Evolutionary conservation across 140 eudicot species (phyloP).

Genomic region (Ambrosia hybrid): DNA sequence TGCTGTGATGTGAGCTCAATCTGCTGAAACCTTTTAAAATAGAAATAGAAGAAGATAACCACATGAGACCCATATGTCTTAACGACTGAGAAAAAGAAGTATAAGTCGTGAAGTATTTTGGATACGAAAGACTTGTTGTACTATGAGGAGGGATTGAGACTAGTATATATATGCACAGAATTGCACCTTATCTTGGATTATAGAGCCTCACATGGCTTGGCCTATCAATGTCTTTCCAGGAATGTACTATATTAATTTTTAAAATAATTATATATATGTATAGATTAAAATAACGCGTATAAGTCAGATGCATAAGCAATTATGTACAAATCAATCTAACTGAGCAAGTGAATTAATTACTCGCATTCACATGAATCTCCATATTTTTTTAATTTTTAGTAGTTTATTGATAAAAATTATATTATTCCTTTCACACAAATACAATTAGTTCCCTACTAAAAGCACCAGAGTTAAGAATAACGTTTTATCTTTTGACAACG

Average conservation of each 20-base stretch:
- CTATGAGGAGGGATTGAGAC: background rate
- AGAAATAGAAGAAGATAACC: constrained; percentile 10
- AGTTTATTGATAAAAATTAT: background rate
- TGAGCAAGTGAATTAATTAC: background rate
- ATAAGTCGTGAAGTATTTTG: background rate
- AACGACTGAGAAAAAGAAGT: background rate
- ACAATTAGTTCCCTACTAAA: too few relatives aligned
- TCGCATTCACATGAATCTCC: too few relatives aligned
- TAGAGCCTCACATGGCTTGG: background rate
- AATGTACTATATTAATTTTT: background rate
- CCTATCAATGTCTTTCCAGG: constrained; percentile 13
- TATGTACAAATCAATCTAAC: constrained; percentile 17
- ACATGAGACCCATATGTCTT: constrained; percentile 16
- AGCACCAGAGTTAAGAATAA: background rate
- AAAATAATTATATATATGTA: background rate
- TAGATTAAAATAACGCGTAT: background rate
- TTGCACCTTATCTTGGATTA: background rate
- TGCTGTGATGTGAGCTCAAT: constrained; percentile 9
- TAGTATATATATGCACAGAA: constrained; percentile 4
- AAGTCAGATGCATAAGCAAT: too few relatives aligned
- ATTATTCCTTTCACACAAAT: background rate
- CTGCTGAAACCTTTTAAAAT: constrained; percentile 2
- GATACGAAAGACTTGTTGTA: background rate
- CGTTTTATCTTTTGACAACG: background rate
- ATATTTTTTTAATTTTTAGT: background rate